Evolutionary conservation across 768 basidiomycete genomes (phyloP).

Genomic region (Russula dissimulans): DNA sequence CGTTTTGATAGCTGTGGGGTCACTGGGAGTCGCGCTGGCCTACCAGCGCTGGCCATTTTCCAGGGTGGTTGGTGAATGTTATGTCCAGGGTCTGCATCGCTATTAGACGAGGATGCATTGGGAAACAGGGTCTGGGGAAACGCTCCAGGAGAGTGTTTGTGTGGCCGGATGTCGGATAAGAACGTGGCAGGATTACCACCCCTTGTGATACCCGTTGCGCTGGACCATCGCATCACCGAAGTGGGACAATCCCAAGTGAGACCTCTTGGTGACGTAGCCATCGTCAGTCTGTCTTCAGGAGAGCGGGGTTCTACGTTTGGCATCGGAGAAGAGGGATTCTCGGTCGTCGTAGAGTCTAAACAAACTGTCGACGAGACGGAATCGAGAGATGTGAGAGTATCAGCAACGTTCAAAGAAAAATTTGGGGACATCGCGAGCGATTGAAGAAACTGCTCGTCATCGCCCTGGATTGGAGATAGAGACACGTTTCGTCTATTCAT

Average conservation of each 20-base stretch:
- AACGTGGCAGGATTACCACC: not conserved
- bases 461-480: not conserved
- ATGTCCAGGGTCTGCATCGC: not conserved
- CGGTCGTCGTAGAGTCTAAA: conserved; percentile 41
- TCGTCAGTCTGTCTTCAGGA: not conserved
- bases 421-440: not conserved
- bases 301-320: not conserved
- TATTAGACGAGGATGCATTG: not conserved
- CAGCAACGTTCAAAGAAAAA: not conserved
- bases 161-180: not conserved
- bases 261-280: not conserved
- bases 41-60: not conserved
- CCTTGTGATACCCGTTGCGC: not conserved
- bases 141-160: not conserved
- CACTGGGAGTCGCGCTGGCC: not conserved
- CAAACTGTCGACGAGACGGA: conserved; percentile 27
- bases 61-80: not conserved
- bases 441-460: not conserved
- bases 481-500: not conserved
- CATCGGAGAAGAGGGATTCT: conserved; percentile 34
- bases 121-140: not conserved
- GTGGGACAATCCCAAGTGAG: not conserved
- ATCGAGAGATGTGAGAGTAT: not conserved
- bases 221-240: not conserved
- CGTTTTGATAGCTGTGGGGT: not conserved